Evolutionary conservation across 495 filamentous ascomycete species (phyloP).

Genomic region (Letharia columbiana): DNA sequence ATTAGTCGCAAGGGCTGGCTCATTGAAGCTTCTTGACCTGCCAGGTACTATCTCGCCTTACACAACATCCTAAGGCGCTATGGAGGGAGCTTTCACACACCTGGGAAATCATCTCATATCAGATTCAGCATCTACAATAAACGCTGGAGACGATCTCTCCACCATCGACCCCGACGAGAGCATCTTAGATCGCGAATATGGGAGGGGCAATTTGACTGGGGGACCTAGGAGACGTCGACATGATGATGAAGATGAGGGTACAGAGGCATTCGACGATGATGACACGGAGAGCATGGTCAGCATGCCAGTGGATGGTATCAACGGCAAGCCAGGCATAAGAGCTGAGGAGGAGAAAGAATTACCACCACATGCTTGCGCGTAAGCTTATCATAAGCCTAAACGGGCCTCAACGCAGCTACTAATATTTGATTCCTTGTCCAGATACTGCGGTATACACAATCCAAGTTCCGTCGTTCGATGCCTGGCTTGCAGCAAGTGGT

Average conservation of each 20-base stretch:
- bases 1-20: not conserved
- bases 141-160: conserved; percentile 60
- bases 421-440: conserved; percentile 29
- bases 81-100: conserved; percentile 82
- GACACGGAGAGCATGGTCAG: conserved; percentile 90
- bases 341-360: conserved; percentile 85
- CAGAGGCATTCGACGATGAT: conserved; percentile 78
- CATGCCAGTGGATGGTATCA: conserved; percentile 66
- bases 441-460: conserved; percentile 97
- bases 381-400: conserved; percentile 35
- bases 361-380: conserved; percentile 94
- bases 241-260: conserved; percentile 79
- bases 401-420: conserved; percentile 17
- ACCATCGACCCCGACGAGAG: conserved; percentile 68
- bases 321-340: conserved; percentile 53
- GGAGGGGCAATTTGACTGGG: conserved; percentile 48
- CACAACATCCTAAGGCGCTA: conserved; percentile 27
- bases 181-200: conserved; percentile 58
- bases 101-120: conserved; percentile 74
- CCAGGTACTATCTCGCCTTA: not conserved
- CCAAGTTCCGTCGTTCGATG: conserved; percentile 93
- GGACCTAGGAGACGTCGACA: conserved; percentile 61
- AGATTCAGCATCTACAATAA: conserved; percentile 63
- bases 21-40: conserved; percentile 6
- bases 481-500: conserved; percentile 94